A percentile compares a stretch with the other conserved stretches of the same genome.
Conservation (phyloP, 805 yeast genomes). For the Cyberlindnera mississippiensis region DNA sequence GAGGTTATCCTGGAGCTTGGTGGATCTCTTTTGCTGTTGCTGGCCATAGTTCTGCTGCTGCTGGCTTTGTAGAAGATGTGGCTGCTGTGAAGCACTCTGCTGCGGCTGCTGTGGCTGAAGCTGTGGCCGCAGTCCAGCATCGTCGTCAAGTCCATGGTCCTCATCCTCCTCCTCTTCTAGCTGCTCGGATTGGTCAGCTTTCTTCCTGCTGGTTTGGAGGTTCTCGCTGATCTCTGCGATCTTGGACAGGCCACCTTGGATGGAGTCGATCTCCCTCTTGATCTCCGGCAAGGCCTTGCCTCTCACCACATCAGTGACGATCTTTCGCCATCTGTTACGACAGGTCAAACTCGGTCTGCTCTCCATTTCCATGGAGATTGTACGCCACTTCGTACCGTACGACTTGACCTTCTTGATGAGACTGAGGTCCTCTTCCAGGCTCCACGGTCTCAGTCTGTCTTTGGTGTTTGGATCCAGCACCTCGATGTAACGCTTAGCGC, state of each 20-base stretch:
- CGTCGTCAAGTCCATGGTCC: background rate
- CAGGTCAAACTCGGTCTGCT: constrained; percentile 88
- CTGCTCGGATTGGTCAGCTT: constrained; percentile 1
- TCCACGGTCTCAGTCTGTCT: constrained; percentile 78
- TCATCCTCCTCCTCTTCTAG: constrained; percentile 1
- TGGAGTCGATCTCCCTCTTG: constrained; percentile 54
- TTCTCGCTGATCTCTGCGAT: constrained; percentile 25
- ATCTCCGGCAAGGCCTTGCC: constrained; percentile 56
- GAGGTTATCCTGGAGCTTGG: background rate
- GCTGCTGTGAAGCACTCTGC: too few relatives aligned
- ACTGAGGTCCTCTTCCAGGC: constrained; percentile 65
- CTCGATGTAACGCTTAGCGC: constrained; percentile 87
- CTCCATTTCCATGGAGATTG: constrained; percentile 63
- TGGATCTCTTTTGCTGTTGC: background rate
- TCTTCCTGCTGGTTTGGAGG: constrained; percentile 15
- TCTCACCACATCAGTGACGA: constrained; percentile 70
- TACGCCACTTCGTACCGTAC: constrained; percentile 88
- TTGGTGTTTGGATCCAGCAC: constrained; percentile 79
- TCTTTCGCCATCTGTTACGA: constrained; percentile 88
- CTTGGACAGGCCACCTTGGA: constrained; percentile 35
- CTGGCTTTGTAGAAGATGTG: too few relatives aligned
- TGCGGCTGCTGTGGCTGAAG: background rate
- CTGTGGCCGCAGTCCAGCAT: background rate
- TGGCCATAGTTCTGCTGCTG: background rate
- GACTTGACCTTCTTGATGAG: constrained; percentile 63